Conservation (phyloP, 108 stramenopile genomes). For the Cylindrotheca fusiformis region DNA sequence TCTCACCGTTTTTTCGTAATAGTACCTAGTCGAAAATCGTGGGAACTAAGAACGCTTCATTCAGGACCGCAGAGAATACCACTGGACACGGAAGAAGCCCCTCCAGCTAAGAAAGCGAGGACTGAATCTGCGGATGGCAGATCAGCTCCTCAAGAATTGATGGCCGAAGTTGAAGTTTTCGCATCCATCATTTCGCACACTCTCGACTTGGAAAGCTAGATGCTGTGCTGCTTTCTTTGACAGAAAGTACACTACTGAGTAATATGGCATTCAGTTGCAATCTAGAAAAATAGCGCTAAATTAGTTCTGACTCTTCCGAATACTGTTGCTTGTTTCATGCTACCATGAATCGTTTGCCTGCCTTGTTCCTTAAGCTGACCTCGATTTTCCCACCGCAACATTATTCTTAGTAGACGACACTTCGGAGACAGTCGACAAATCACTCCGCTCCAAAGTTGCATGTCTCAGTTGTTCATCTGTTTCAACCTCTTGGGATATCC, state of each 20-base stretch:
- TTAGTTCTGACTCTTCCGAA: neutral
- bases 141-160: slow-evolving; percentile 5
- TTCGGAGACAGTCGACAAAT: too few relatives aligned
- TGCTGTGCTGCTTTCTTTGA: too few relatives aligned
- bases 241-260: neutral
- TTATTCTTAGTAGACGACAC: too few relatives aligned
- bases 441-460: too few relatives aligned
- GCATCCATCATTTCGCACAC: slow-evolving; percentile 21
- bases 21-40: neutral
- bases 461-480: too few relatives aligned
- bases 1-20: too few relatives aligned
- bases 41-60: neutral
- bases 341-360: too few relatives aligned
- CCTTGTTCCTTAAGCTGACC: too few relatives aligned
- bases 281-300: slow-evolving; percentile 1
- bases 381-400: too few relatives aligned
- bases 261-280: too few relatives aligned
- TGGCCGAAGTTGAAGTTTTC: slow-evolving; percentile 28
- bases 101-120: slow-evolving; percentile 12
- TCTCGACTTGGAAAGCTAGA: slow-evolving; percentile 7
- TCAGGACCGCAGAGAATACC: neutral
- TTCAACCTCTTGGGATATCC: slow-evolving; percentile 26
- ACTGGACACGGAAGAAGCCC: neutral
- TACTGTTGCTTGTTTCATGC: too few relatives aligned
- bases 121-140: neutral